Evolutionary conservation across 441 rosid species (phyloP).

Genomic region (Omphalea diandra): DNA sequence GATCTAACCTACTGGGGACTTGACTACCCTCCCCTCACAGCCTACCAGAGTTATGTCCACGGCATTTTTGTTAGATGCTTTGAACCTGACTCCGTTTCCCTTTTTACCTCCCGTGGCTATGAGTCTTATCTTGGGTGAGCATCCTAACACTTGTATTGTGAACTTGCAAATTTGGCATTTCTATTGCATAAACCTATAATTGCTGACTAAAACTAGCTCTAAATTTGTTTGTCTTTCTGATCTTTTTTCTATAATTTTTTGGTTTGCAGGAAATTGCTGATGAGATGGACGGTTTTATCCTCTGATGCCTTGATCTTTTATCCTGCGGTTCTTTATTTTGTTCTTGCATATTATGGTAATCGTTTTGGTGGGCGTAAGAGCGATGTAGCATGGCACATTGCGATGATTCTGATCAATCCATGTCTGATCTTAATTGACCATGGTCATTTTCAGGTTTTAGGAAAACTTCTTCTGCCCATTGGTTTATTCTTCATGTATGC

Average conservation of each 20-base stretch:
- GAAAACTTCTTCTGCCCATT: conserved; percentile 19
- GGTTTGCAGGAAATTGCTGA: conserved; percentile 68
- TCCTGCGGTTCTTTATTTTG: conserved; percentile 70
- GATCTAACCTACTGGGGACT: conserved; percentile 93
- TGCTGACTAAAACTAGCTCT: no score
- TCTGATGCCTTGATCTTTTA: conserved; percentile 74
- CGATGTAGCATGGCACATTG: conserved; percentile 68
- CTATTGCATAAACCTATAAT: no score
- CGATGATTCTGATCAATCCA: conserved; percentile 67
- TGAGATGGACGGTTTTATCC: conserved; percentile 86
- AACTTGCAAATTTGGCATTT: no score
- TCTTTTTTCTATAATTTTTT: conserved; percentile 2
- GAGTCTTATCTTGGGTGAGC: conserved; percentile 73
- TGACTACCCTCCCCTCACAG: conserved; percentile 94
- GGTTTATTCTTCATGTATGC: not conserved
- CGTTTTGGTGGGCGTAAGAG: conserved; percentile 24
- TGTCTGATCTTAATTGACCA: conserved; percentile 83
- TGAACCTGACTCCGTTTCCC: conserved; percentile 63
- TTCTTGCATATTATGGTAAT: conserved; percentile 41
- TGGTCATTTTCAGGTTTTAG: conserved; percentile 90
- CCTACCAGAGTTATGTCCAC: conserved; percentile 85
- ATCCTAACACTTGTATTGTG: conserved; percentile 26
- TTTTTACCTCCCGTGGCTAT: conserved; percentile 63
- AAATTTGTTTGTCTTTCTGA: not conserved
- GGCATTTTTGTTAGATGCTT: conserved; percentile 60